Evolutionary conservation across 345 rosid genomes (phyloP).

Genomic region (Melaleuca quinquenervia): DNA sequence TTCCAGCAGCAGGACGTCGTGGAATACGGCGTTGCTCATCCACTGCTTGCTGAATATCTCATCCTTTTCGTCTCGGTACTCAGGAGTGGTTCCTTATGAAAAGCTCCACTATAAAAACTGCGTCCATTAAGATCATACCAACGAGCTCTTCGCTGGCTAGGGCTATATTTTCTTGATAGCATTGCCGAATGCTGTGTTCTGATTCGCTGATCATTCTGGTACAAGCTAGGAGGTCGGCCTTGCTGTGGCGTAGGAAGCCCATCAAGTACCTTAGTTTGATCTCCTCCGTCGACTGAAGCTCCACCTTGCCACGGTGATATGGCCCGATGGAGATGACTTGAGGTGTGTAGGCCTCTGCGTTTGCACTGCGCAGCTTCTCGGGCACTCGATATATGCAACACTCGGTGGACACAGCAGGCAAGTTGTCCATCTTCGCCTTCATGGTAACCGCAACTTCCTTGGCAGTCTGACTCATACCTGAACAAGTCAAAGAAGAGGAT

Average conservation of each 20-base stretch:
- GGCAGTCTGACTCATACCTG: background rate
- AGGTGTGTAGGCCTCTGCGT: rapidly evolving
- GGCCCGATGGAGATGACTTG: rapidly evolving
- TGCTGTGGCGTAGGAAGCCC: background rate
- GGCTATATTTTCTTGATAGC: no score
- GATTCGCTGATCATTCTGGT: no score
- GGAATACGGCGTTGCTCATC: background rate
- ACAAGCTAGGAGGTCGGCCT: no score
- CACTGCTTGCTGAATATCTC: background rate
- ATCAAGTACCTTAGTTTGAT: background rate
- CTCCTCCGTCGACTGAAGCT: background rate
- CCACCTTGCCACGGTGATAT: rapidly evolving
- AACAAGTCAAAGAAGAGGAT: background rate
- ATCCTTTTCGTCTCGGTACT: background rate
- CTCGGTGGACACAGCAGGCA: constrained; percentile 1
- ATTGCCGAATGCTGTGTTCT: no score
- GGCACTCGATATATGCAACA: constrained; percentile 1
- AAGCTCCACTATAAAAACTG: no score
- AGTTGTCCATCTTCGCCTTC: background rate
- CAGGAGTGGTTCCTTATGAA: no score
- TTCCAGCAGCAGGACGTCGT: background rate
- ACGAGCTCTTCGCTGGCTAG: no score
- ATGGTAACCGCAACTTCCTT: background rate
- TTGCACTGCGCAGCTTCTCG: rapidly evolving
- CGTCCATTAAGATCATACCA: no score